A percentile compares a stretch with the other conserved stretches of the same genome.
phyloP scores from a whole-genome alignment of 768 basidiomycete genomes.

The Coprinellus micaceus region DNA sequence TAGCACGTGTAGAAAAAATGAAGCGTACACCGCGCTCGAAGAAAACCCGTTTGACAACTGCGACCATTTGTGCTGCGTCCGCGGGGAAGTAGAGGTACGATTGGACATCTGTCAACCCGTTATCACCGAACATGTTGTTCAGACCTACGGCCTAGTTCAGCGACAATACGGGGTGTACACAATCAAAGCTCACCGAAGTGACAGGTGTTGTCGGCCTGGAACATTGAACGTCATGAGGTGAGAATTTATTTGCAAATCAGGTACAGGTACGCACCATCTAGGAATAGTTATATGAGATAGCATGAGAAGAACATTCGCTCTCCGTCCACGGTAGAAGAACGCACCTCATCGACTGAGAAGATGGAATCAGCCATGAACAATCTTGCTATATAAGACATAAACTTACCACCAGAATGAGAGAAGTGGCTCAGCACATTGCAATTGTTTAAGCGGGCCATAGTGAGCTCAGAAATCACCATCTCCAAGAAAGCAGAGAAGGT shows the following conservation, averaged over 20 bases:
- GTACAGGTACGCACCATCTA: slow-evolving; percentile 25
- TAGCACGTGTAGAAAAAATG: slow-evolving; percentile 85
- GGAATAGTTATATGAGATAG: not conserved
- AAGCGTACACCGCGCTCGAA: slow-evolving; percentile 82
- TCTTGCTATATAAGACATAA: not conserved
- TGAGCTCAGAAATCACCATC: slow-evolving; percentile 86
- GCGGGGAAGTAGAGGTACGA: slow-evolving; percentile 88
- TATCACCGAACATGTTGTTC: slow-evolving; percentile 87
- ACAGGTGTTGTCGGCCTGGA: slow-evolving; percentile 47
- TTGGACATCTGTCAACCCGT: slow-evolving; percentile 76
- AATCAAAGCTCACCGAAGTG: slow-evolving; percentile 32
- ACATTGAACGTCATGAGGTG: not conserved
- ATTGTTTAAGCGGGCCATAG: slow-evolving; percentile 89
- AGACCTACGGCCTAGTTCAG: slow-evolving; percentile 61
- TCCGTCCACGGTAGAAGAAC: slow-evolving; percentile 12
- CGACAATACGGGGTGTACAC: slow-evolving; percentile 12
- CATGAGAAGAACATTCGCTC: not conserved
- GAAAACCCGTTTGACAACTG: slow-evolving; percentile 73
- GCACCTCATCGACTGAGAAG: slow-evolving; percentile 56
- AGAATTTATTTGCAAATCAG: slow-evolving; percentile 4
- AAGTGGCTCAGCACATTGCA: slow-evolving; percentile 88
- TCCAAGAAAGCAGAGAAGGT: slow-evolving; percentile 91
- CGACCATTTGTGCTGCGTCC: slow-evolving; percentile 76
- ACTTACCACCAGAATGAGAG: slow-evolving; percentile 79
- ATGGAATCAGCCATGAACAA: slow-evolving; percentile 3